Evolutionary conservation across 306 rosid genomes (phyloP).

Genomic region (Trichosanthes truncata): DNA sequence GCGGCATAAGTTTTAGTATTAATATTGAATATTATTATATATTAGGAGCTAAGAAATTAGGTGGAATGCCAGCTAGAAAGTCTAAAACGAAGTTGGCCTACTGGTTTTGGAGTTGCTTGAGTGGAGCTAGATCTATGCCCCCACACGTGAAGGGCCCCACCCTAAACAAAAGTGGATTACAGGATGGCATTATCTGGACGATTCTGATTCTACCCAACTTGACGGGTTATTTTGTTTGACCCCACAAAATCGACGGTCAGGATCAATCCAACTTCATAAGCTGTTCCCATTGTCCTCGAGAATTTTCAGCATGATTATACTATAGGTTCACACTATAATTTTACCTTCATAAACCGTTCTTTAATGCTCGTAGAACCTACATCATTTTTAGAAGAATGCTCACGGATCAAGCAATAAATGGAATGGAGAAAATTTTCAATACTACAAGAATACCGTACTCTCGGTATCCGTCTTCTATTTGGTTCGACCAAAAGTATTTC

Average conservation of each 20-base stretch:
- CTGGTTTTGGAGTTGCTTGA: not conserved
- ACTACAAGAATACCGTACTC: too few species aligned
- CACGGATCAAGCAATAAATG: too few species aligned
- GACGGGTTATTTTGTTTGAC: not conserved
- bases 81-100: not conserved
- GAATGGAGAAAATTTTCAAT: too few species aligned
- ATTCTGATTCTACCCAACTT: not conserved
- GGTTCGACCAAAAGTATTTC: too few species aligned
- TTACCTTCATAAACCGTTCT: too few species aligned
- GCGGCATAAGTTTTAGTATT: not conserved
- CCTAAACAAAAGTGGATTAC: not conserved
- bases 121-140: not conserved
- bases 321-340: too few species aligned
- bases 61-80: constrained; percentile 13
- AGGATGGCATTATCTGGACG: constrained; percentile 1
- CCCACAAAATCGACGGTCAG: not conserved
- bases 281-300: too few species aligned
- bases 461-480: too few species aligned
- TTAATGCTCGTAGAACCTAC: too few species aligned
- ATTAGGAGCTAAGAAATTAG: not conserved
- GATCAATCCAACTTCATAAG: not conserved
- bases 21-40: not conserved
- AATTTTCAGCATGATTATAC: too few species aligned
- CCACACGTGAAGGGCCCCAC: constrained; percentile 5
- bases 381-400: too few species aligned